These are phyloP conservation scores for Jatropha multifida DNA, from an alignment of 441 rosid species.

Conservation along the genomic window DNA sequence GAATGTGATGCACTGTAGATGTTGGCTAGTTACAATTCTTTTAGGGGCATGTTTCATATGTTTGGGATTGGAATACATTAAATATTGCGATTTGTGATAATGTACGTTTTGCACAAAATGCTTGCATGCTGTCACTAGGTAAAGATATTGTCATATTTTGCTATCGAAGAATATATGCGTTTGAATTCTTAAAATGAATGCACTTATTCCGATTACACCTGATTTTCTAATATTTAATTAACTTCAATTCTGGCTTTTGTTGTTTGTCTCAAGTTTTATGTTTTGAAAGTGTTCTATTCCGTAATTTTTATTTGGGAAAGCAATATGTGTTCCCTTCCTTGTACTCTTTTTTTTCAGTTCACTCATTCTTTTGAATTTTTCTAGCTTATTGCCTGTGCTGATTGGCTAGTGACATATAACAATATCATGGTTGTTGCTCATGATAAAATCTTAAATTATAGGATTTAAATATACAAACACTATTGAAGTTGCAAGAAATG, in stretches of 20 bases:
- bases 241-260: not conserved
- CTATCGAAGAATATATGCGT: not conserved
- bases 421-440: not conserved
- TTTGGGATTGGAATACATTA: not conserved
- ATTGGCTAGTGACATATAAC: not conserved
- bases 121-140: not conserved
- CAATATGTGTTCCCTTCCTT: not conserved
- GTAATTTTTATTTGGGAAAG: not conserved
- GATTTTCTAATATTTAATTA: not conserved
- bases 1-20: not conserved
- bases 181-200: constrained; percentile 4
- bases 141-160: constrained; percentile 6
- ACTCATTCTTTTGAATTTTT: not conserved
- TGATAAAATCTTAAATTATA: constrained; percentile 27
- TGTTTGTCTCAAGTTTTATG: not conserved
- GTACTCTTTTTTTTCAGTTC: not conserved
- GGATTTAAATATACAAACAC: constrained; percentile 46
- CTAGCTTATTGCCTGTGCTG: not conserved
- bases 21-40: constrained; percentile 2
- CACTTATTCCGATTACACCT: not conserved
- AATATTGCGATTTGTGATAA: not conserved
- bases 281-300: constrained; percentile 2
- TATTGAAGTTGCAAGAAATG: constrained; percentile 35
- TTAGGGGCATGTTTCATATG: constrained; percentile 3
- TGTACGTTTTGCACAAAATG: not conserved